Base-by-base conservation (phyloP, 2,329 filamentous ascomycete genomes). In the Talaromyces sp. region DNA sequence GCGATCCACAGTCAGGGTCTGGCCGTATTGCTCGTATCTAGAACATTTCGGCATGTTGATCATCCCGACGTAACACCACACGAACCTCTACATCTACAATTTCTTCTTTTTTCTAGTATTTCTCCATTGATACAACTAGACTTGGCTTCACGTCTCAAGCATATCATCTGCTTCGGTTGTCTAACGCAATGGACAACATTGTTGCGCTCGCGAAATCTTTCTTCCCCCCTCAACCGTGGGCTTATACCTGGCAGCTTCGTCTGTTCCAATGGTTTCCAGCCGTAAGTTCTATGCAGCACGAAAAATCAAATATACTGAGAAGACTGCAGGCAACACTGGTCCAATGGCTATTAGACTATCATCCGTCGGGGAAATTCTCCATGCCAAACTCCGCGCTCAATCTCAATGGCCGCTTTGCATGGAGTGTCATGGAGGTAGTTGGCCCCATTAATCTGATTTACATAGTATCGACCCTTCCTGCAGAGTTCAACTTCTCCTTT, bases 291-390 rank as follows among this genome's bases (percentile, higher is more conserved):
- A n/a, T 24, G 14, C 14, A n/a, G 10, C 10, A 10, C 9, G 4
- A 31, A 52, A 31, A n/a, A 2, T 10, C 3, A 11, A 8, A 48
- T 47, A 22, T 48, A 54, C 54, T 59, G 37, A 45, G 68, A 67
- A 31, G 64, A 59, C 62, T 4, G 16, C 33, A 96, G 92, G 73
- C 92, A 68, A 88, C 88, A 0, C 84, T 87, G 1, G 60, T 86
- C 24, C 93, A 97, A 86, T 96, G 90, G 89, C 66, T 88, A 64
- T 80, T 84, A n/a, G 84, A 87, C 63, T 97, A 87, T 85, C 95
- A 97, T 76, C 91, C 91, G 60, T 92, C 94, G 82, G 95, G 95
- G 76, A 98, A 98, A 79, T 97, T 93, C 2, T 96, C 92, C 3
- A 84, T 88, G 19, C 68, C 72, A 27, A 70, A 68, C 58, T 93